A percentile compares a stretch with the other conserved stretches of the same genome.
Conservation (phyloP, 2,329 filamentous ascomycete species). For the Cyphellophora attinorum region DNA sequence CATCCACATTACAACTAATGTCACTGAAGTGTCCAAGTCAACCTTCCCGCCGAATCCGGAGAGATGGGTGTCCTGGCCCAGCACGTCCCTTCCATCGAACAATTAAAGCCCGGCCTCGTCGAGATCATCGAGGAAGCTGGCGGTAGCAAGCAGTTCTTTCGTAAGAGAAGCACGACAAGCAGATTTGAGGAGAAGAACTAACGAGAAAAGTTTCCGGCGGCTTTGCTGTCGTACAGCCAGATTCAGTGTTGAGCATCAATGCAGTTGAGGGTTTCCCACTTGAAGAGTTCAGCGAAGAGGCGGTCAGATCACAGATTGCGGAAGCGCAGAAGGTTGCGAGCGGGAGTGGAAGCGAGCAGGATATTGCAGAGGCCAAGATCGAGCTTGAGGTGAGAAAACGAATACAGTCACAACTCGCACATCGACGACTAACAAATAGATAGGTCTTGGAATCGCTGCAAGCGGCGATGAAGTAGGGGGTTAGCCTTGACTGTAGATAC, state of each 20-base stretch:
- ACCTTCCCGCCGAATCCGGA: constrained; percentile 93
- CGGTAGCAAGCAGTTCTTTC: constrained; percentile 90
- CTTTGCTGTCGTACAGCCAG: constrained; percentile 93
- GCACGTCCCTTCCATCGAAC: constrained; percentile 98
- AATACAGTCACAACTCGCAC: too few relatives aligned
- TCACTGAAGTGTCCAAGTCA: constrained; percentile 85
- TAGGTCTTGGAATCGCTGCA: constrained; percentile 42
- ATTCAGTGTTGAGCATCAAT: constrained; percentile 94
- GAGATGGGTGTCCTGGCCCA: constrained; percentile 99
- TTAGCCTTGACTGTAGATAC: too few relatives aligned
- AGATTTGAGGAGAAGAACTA: constrained; percentile 15
- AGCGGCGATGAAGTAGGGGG: constrained; percentile 36
- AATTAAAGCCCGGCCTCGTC: constrained; percentile 91
- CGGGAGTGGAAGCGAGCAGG: constrained; percentile 88
- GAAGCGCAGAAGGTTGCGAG: constrained; percentile 92
- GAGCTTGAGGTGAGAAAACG: constrained; percentile 87
- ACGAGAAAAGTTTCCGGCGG: constrained; percentile 70
- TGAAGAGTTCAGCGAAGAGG: constrained; percentile 92
- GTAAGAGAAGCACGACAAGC: constrained; percentile 40
- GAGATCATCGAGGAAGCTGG: constrained; percentile 92
- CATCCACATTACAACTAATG: constrained; percentile 5
- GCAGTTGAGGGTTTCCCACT: constrained; percentile 89
- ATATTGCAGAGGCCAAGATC: constrained; percentile 98
- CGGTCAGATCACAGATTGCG: constrained; percentile 77
- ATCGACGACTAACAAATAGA: too few relatives aligned